Base-by-base conservation (phyloP, 768 basidiomycete species). In the Coprinopsis sp. region DNA sequence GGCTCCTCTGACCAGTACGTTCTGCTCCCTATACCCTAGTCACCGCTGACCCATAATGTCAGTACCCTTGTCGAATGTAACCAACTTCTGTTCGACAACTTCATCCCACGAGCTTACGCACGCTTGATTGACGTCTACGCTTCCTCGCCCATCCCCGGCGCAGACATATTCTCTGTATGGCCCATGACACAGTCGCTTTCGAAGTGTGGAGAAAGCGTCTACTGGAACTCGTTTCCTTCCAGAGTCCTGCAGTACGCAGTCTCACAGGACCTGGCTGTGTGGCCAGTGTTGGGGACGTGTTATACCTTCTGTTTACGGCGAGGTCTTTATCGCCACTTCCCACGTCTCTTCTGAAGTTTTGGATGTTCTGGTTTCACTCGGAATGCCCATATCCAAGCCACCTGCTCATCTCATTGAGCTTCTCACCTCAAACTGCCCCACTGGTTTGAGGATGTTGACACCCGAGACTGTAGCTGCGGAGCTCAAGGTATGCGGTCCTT, bases 51-150 rank as follows among this genome's bases (percentile, higher is more conserved):
- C 19, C 28, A 21, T n/a, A 40, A 18, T 33, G 40, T 22, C 46
- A 79, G 77, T 24, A 57, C 72, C 6, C 57, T 72, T 5, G 62
- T 74, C 1, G 65, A 68, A 52, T 79, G 77, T 77, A 79, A 79
- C 48, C 56, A 53, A 11, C 53, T 72, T 6, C 53, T 79, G 0
- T 78, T 78, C 46, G 58, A 70, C 5, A 51, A 56, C 2, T 72
- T 71, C 47, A 67, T 78, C n/a, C 76, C 77, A 0, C 52, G 57
- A 13, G 65, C 71, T 3, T 78, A 74, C 76, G 58, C 58, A 11
- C 44, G 39, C 1, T 53, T 76, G 1, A 53, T 78, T 0, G 56
- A 58, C 8, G 49, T 62, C 8, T 54, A 73, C n/a, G n/a, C 3
- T 51, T 61, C n/a, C 34, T 59, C 16, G 44, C 44, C 1, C 53